Evolutionary conservation across 2,329 filamentous ascomycete species (phyloP), one percentile per base, ranked within the genome.

Genomic region (Helicocarpus griseus): DNA sequence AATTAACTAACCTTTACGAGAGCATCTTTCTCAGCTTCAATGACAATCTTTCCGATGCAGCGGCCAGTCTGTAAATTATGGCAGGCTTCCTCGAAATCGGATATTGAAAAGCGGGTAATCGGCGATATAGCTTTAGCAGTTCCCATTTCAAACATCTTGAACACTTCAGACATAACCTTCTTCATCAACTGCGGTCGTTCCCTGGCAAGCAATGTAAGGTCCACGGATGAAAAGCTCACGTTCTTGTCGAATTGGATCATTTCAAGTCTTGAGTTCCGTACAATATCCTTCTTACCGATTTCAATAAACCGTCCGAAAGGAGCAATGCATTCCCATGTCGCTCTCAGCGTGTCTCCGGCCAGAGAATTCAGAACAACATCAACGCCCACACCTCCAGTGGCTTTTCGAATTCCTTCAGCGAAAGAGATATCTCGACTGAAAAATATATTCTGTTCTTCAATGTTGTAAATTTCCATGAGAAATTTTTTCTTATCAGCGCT

Each of bases 211-310:
- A 50, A 36, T 22, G 49, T 44, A 44, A 56, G 49, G 33, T 57
- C 56, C 28, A 57, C 48, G 19, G 49, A 47, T 47, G 49, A 28
- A 39, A 73, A 73, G 3, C 63, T 67, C n/a, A 65, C 61, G 50
- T 65, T 71, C 5, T 63, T 59, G 3, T 61, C 53, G 41, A 77
- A 77, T 0, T 62, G 57, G 2, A 64, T 57, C 70, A 77, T 71
- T 3, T 63, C 63, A 3, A 77, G 60, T 11, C 61, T 55, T 1
- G 62, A 67, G 26, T 64, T 59, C 0, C 63, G 62, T 1, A 67
- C 57, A 0, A 74, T 58, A 45, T 75, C 71, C 4, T 67, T 60
- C 55, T 70, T 72, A 9, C 71, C 72, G 22, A 76, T 68, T 46
- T 77, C 73, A 0, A 77, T 55, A 62, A 78, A 57, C 19, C 56